Percentiles rank a stretch among this genome's conserved stretches.
phyloP scores from a whole-genome alignment of 1,139 yeast species.

The Pichia sp. region DNA sequence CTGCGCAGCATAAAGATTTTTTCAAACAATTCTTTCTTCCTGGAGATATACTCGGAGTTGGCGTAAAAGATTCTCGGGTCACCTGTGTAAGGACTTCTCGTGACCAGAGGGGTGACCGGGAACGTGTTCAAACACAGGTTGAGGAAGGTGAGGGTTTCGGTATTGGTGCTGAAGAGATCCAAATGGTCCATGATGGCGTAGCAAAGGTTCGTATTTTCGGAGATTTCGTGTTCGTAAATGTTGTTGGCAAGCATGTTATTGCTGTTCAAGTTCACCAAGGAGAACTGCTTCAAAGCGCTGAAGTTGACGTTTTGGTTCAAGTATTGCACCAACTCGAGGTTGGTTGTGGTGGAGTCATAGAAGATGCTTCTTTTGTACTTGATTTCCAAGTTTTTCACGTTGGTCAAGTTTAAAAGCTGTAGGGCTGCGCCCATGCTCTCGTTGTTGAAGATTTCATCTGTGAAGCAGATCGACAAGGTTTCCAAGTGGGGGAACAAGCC shows the following conservation, averaged over 20 bases:
- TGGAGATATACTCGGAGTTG: slow-evolving; percentile 17
- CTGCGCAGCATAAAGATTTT: slow-evolving; percentile 16
- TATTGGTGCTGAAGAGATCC: slow-evolving; percentile 13
- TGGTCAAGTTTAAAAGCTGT: slow-evolving; percentile 8
- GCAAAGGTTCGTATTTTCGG: slow-evolving; percentile 20
- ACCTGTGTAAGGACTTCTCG: not conserved
- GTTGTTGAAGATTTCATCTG: slow-evolving; percentile 5
- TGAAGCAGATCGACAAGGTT: slow-evolving; percentile 5
- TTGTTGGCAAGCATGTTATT: slow-evolving; percentile 19
- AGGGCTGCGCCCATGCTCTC: not conserved
- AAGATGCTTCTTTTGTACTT: slow-evolving; percentile 20
- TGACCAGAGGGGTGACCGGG: not conserved
- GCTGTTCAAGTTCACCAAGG: slow-evolving; percentile 25
- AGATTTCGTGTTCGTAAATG: slow-evolving; percentile 16
- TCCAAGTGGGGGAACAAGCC: slow-evolving; percentile 5
- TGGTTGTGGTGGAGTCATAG: slow-evolving; percentile 8
- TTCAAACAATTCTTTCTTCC: slow-evolving; percentile 19
- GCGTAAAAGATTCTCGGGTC: slow-evolving; percentile 22
- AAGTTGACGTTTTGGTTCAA: slow-evolving; percentile 12
- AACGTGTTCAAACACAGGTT: slow-evolving; percentile 26
- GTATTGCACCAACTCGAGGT: slow-evolving; percentile 13
- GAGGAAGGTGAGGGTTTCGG: slow-evolving; percentile 15
- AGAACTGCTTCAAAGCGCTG: slow-evolving; percentile 16
- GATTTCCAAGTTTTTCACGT: slow-evolving; percentile 22
- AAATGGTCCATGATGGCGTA: slow-evolving; percentile 21